Base-by-base conservation (phyloP, 2,329 filamentous ascomycete species). In the Zopfia rhizophila region DNA sequence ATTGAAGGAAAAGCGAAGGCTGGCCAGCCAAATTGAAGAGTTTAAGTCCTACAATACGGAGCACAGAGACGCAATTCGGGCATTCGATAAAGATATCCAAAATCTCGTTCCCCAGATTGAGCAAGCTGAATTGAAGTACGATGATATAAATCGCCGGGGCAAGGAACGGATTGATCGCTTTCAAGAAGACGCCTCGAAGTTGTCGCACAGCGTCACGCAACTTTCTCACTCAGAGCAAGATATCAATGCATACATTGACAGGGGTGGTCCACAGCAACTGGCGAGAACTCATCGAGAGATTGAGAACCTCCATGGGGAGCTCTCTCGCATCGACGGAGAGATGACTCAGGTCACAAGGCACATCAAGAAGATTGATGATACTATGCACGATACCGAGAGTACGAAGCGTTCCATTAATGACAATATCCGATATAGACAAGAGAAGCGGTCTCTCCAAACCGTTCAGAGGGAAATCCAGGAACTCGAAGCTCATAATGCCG, bases 351-450 rank as follows among this genome's bases (percentile, higher is more conserved):
- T 94, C 39, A 87, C 86, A 2, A 78, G 82, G 17, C 82, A 88
- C 43, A 85, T 90, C 50, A 94, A 95, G 71, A 86, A 86, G 58
- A 81, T 96, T 38, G 88, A 88, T 55, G 83, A 89, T 36, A 87
- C 91, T 39, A 82, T 92, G 38, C 84, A 86, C 59, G 90, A 91
- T 62, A 89, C 90, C 45, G 89, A 92, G 54, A 85, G 87, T 47
- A 92, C 87, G 44, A 93, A 91, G 74, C 88, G 90, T 60, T 91
- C 90, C 54, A 96, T 99, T 58, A 80, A 80, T 16, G 91, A 97
- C 68, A 99, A 99, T 61, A 76, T 97, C 38, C 86, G 86, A 52
- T 96, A 91, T 68, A 89, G 94, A 46, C 87, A 88, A 65, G 87
- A 89, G 50, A 78, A 85, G 44, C 82, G 85, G 42, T 81, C 86